Percentiles rank a stretch among this genome's conserved stretches.
phyloP scores from a whole-genome alignment of 352 stramenopile species.

The Globisporangium cystogenes region DNA sequence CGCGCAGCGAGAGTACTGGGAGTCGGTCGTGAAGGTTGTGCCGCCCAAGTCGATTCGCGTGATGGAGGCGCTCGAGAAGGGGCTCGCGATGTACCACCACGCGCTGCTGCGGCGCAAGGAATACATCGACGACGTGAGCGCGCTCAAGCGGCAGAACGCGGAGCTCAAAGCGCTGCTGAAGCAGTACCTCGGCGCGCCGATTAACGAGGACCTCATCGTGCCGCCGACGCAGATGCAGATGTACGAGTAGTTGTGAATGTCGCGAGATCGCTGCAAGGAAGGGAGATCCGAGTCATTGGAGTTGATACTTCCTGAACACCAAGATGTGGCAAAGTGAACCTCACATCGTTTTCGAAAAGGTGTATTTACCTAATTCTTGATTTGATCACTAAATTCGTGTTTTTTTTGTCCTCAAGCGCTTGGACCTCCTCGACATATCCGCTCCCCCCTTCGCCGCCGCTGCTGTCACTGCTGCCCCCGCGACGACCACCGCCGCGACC shows the following conservation, averaged over 20 bases:
- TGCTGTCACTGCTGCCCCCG: too few species aligned
- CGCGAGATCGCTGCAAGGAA: too few species aligned
- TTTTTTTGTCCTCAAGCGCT: too few species aligned
- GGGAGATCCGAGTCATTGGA: too few species aligned
- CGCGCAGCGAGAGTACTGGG: conserved; percentile 70
- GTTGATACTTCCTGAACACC: too few species aligned
- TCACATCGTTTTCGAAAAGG: too few species aligned
- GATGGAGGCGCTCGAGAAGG: conserved; percentile 83
- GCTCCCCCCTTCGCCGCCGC: too few species aligned
- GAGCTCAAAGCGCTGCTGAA: conserved; percentile 90
- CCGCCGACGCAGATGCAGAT: conserved; percentile 80
- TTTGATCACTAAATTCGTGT: too few species aligned
- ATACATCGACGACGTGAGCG: conserved; percentile 72
- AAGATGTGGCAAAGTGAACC: too few species aligned
- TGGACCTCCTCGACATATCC: too few species aligned
- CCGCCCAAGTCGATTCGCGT: conserved; percentile 57
- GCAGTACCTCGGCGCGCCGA: conserved; percentile 80
- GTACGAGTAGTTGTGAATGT: conserved; percentile 37
- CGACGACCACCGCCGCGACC: neutral
- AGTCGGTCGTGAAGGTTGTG: conserved; percentile 69
- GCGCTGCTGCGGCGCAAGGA: conserved; percentile 74
- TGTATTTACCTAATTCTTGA: too few species aligned
- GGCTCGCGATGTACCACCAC: conserved; percentile 76
- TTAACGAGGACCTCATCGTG: conserved; percentile 84
- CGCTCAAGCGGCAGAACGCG: conserved; percentile 78